Evolutionary conservation across 306 rosid genomes (phyloP), one percentile per base, ranked within the genome.

Genomic region (Acacia crassicarpa): DNA sequence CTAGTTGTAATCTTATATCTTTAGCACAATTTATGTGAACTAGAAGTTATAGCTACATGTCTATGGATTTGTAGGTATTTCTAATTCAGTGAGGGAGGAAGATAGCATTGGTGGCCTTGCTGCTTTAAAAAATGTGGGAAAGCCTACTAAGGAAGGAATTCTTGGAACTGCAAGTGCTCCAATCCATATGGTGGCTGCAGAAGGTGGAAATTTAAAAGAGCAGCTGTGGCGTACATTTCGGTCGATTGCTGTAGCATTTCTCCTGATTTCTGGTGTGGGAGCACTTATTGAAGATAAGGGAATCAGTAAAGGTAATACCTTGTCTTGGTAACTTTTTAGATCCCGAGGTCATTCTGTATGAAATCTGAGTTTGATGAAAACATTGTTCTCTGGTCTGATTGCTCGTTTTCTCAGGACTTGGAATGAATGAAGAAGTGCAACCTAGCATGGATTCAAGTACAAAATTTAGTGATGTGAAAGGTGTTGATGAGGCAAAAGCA

Each of bases 401-500:
- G 87, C 84, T 44, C 43, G 17, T 51, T 62, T 59, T 79, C 70
- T 23, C 77, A 93, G 97, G 93, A 58, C 89, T 90, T 76, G 97
- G 93, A 72, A 83, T 87, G 65, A 81, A 79, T 72, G 92, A 90
- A 80, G 92, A 90, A 84, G 94, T 93, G 78, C 89, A 87, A 82
- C 98, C 99, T 76, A 88, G 85, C 90, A 40, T 91, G 87, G 95
- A 86, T 71, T 83, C 94, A 16, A 93, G 84, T 80, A 93, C 99
- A 63, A 95, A 86, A 78, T 93, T 95, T 83, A 88, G 62, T 22
- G 97, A 93, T 58, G 98, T 91, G 67, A 91, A 93, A 87, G 99
- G 98, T 56, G 94, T 87, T 77, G 98, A 95, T 78, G 99, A 93
- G 87, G 99, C 97, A 19, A 95, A 95, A 87, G 90, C 91, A 20